Evolutionary conservation across 441 rosid species (phyloP), one percentile per base, ranked within the genome.

Genomic region (Pelargonium cotyledonis): DNA sequence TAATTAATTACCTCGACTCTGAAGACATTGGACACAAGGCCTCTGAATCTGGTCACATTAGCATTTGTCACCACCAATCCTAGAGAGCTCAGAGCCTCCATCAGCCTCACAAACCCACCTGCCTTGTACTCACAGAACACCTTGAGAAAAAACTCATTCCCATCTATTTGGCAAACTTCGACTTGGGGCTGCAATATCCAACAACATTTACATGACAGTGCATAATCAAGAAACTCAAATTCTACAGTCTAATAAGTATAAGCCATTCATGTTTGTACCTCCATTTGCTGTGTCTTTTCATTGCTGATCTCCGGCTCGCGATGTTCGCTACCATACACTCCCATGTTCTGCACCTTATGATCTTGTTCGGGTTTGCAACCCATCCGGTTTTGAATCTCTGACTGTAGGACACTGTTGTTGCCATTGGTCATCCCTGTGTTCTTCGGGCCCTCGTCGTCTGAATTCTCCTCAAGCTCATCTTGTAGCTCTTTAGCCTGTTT

Each of bases 21-120:
- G 81, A 94, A 85, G 71, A 94, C 89, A 79, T 91, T 94, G 3
- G 97, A 91, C 65, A 91, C 97, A 31, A 93, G 92, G 62, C 91
- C 79, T 71, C 82, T 78, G 78, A 41, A 85, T 71, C 96, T 85
- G 70, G 92, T 91, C 1, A 87, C 86, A 72, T 93, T 93, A 10
- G 87, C 97, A 78, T 89, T 85, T 49, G 89, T 85, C 6, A 93
- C 97, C 80, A 88, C 95, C 12, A 93, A 77, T 12, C 97, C 97
- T 8, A 91, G 81, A 26, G 91, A 85, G 76, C 86, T 89, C 77
- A 94, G 72, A 58, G 92, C 94, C 78, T 94, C 96, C 86, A 94
- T 79, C 66, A 94, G 77, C 73, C 82, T 88, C 58, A 85, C 86
- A 76, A 94, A 91, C 3, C 95, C 97, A 7, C 99, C 91, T 0